Conservation (phyloP, 495 filamentous ascomycete genomes). For the Penicillium lividum region DNA sequence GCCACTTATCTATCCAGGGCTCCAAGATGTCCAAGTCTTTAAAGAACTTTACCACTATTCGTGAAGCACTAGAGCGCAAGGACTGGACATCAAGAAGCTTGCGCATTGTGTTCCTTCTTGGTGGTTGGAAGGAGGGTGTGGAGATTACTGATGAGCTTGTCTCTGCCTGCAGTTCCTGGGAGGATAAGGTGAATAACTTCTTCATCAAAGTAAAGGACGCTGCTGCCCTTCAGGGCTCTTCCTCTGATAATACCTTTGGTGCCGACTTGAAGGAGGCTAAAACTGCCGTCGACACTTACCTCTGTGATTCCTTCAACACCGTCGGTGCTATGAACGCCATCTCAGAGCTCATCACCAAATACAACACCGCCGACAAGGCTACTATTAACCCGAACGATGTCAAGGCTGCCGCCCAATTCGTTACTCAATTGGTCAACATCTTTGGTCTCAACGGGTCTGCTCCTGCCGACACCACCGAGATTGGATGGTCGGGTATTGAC, state of each 20-base stretch:
- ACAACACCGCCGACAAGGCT: constrained; percentile 67
- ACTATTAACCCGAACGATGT: constrained; percentile 53
- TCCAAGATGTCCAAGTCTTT: constrained; percentile 94
- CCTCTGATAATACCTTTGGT: constrained; percentile 33
- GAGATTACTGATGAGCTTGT: constrained; percentile 86
- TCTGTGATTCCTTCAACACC: constrained; percentile 91
- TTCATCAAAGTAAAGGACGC: constrained; percentile 70
- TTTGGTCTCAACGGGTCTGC: constrained; percentile 76
- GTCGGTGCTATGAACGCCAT: constrained; percentile 72
- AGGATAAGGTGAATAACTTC: constrained; percentile 84
- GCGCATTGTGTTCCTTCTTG: constrained; percentile 84
- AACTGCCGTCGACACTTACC: constrained; percentile 60
- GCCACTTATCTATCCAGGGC: constrained; percentile 85
- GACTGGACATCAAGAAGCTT: constrained; percentile 80
- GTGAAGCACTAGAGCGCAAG: constrained; percentile 71
- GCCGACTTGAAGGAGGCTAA: constrained; percentile 63
- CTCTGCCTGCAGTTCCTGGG: constrained; percentile 73
- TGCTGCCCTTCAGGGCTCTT: constrained; percentile 38
- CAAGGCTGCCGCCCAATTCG: constrained; percentile 69
- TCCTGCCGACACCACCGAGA: constrained; percentile 56
- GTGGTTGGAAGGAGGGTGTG: constrained; percentile 85
- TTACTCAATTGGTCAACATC: constrained; percentile 79
- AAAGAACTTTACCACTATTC: constrained; percentile 97
- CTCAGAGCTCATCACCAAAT: constrained; percentile 69
- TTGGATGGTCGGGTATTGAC: constrained; percentile 83